Conservation (phyloP, 805 yeast genomes). For the Vanderwaltozyma yarrowii region DNA sequence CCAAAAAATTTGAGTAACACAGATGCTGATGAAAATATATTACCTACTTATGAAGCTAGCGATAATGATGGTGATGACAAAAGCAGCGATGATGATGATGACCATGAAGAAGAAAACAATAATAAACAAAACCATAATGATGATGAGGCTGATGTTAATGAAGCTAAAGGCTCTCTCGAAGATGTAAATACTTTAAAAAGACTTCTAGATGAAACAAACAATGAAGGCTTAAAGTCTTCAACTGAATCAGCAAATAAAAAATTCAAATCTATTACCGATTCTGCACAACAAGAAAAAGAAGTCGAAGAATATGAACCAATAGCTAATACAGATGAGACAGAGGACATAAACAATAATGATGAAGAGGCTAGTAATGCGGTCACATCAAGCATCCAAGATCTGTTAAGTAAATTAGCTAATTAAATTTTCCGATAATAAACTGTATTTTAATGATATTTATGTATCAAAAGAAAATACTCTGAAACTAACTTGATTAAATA, state of each 20-base stretch:
- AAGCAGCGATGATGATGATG: slow-evolving; percentile 8
- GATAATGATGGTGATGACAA: slow-evolving; percentile 17
- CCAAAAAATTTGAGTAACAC: slow-evolving; percentile 6
- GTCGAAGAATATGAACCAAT: background rate
- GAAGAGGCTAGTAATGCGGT: slow-evolving; percentile 8
- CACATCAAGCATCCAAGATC: slow-evolving; percentile 28
- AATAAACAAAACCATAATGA: slow-evolving; percentile 2
- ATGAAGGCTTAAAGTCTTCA: too few species aligned
- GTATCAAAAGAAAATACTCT: too few species aligned
- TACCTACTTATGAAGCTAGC: slow-evolving; percentile 24
- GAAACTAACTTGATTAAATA: too few species aligned
- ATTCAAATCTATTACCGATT: background rate
- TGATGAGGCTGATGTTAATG: slow-evolving; percentile 1
- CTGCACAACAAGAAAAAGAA: background rate
- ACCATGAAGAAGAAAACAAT: slow-evolving; percentile 4
- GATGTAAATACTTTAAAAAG: background rate
- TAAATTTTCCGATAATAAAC: too few species aligned
- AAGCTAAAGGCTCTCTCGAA: background rate
- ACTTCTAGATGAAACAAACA: background rate
- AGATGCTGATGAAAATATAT: slow-evolving; percentile 7
- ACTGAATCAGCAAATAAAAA: background rate
- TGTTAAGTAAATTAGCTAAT: slow-evolving; percentile 27
- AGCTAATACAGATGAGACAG: background rate
- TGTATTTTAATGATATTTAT: too few species aligned
- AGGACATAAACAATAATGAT: background rate